Evolutionary conservation across 2,329 filamentous ascomycete genomes (phyloP).

Genomic region (Xylariomycetidae sp.): DNA sequence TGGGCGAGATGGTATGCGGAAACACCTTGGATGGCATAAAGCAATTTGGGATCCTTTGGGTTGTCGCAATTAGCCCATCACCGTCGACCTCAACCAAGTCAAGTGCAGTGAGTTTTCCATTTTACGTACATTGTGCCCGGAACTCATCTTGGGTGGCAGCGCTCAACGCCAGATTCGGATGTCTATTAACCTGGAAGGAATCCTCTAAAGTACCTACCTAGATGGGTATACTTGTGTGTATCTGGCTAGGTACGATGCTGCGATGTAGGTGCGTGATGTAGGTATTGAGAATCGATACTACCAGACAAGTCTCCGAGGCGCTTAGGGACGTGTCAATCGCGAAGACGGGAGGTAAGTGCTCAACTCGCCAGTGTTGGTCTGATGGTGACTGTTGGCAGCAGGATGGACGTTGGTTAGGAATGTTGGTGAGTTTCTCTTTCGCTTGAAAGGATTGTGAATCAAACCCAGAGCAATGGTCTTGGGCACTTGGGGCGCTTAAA

Average conservation of each 20-base stretch:
- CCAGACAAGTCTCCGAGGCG: too few species aligned
- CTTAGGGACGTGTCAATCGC: neutral
- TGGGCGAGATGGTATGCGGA: conserved; percentile 86
- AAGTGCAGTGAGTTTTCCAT: conserved; percentile 7
- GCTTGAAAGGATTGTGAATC: too few species aligned
- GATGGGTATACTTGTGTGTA: too few species aligned
- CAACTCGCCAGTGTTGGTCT: too few species aligned
- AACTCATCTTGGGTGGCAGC: conserved; percentile 32
- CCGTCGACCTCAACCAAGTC: conserved; percentile 2
- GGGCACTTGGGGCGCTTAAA: conserved; percentile 17
- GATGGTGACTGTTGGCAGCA: too few species aligned
- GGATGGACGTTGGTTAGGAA: too few species aligned
- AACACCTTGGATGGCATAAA: conserved; percentile 76
- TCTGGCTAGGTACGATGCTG: too few species aligned
- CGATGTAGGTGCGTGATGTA: too few species aligned
- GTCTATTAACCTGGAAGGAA: neutral
- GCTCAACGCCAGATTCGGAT: neutral
- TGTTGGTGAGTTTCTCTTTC: too few species aligned
- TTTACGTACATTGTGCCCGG: conserved; percentile 38
- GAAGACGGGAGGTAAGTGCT: too few species aligned
- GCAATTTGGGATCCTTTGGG: conserved; percentile 56
- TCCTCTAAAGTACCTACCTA: neutral
- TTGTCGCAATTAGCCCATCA: conserved; percentile 7
- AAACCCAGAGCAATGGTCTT: too few species aligned
- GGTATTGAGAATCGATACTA: too few species aligned